A percentile compares a stretch with the other conserved stretches of the same genome.
phyloP scores from a whole-genome alignment of 2,329 filamentous ascomycete genomes.

The Paecilomyces variotii region DNA sequence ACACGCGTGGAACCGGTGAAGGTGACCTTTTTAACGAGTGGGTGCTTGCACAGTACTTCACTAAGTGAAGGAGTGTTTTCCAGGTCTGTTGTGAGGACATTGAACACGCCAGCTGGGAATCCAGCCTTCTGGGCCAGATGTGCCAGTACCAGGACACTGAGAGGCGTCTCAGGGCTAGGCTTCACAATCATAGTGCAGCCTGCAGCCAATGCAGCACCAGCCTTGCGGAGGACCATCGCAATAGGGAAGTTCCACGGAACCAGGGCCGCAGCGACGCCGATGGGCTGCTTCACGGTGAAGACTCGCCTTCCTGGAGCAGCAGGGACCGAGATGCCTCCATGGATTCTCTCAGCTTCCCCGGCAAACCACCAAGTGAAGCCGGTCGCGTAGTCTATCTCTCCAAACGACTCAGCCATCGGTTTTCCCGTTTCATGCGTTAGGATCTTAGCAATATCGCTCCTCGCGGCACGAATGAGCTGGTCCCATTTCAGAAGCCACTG shows the following conservation, averaged over 20 bases:
- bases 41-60: constrained; percentile 48
- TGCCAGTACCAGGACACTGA: constrained; percentile 48
- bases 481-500: constrained; percentile 60
- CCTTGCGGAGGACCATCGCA: constrained; percentile 61
- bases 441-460: constrained; percentile 55
- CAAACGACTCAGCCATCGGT: constrained; percentile 46
- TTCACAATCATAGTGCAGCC: constrained; percentile 69
- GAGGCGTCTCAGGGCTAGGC: constrained; percentile 60
- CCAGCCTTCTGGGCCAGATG: constrained; percentile 47
- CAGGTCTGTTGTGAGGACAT: constrained; percentile 48
- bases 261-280: constrained; percentile 60
- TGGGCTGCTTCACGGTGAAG: constrained; percentile 67
- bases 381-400: constrained; percentile 49
- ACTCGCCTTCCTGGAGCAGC: constrained; percentile 56
- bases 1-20: constrained; percentile 56
- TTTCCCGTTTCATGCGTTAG: constrained; percentile 57
- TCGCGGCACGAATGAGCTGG: constrained; percentile 53
- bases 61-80: constrained; percentile 32
- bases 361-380: constrained; percentile 52
- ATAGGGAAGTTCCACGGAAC: constrained; percentile 69
- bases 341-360: constrained; percentile 55
- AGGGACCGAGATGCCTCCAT: constrained; percentile 53
- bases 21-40: constrained; percentile 51
- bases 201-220: constrained; percentile 59
- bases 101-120: constrained; percentile 53